Evolutionary conservation across 139 green algal genomes (phyloP), one percentile per base, ranked within the genome.

Genomic region (Chlorella sp.): DNA sequence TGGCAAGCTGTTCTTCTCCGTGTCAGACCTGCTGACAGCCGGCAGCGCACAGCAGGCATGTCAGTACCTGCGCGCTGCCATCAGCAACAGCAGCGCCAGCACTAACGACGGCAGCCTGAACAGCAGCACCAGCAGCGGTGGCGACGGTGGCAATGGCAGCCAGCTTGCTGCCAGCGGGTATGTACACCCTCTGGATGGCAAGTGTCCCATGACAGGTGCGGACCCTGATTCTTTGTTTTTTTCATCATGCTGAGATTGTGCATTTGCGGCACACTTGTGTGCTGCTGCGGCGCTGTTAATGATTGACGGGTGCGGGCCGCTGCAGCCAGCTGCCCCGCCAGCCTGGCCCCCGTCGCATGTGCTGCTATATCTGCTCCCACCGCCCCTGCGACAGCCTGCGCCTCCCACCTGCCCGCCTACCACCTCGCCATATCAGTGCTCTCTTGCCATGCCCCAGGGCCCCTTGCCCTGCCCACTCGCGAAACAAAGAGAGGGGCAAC

Each of bases 141-240:
- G 34, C 30, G 22, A 24, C 34, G 7, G 19, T 32, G 4, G 82
- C 61, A 64, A 24, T 5, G 21, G 37, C 28, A 30, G 26, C 26
- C 15, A 30, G 11, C 14, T 34, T 32, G 30, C 0, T 4, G 24
- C 1, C 40, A 0, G 26, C 30, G 28, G 18, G 1, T 88, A 88
- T 48, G 39, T 28, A 5, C 84, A 81, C 36, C 84, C 84, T 0
- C 12, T 88, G 16, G 66, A 73, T 16, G 68, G 84, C 16, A 19
- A 30, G 0, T 88, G 84, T 39, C 84, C 84, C 0, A 12, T 88
- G 30, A 88, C 84, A 88, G 84, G 84, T 88, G 40, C 19, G 3
- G 68, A 15, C n/a, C n/a, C 1, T 18, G 71, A 3, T 15, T 28
- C 68, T 76, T 18, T 30, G 68, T 22, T 18, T 26, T 14, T 14